Evolutionary conservation across 2,329 filamentous ascomycete genomes (phyloP), one percentile per base, ranked within the genome.

Genomic region (Aphanocladium album): DNA sequence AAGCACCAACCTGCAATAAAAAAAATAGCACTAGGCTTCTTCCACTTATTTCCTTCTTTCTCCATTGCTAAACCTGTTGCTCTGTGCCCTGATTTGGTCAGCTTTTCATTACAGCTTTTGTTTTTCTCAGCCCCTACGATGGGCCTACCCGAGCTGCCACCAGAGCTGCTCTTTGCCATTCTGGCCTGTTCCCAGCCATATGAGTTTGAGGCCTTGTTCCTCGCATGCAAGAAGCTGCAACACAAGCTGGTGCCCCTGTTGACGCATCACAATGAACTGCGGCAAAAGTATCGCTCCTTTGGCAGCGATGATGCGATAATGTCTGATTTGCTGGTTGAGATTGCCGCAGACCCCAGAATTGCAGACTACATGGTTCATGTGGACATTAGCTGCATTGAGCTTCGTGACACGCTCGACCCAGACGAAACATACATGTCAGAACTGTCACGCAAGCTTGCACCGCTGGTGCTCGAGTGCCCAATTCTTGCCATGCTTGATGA

Each of bases 361-460:
- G 53, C 60, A 5, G 7, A 21, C 33, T 61, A 61, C 60, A 61
- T 61, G n/a, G 37, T 61, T 16, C 53, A 61, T 19, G 43, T 57
- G 2, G 21, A 57, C 14, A 19, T 61, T 14, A 16, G n/a, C 5
- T 8, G 8, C 25, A 23, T 45, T 2, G 0, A 23, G 0, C 19
- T 2, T 3, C 53, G 45, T 7, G 21, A 35, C 7, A 3, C 16
- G 2, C 9, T 2, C n/a, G 54, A 46, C n/a, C 12, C 5, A 3
- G 41, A 47, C 16, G 33, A 35, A 12, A 21, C 25, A 12, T 47
- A 37, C 39, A 45, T 37, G 17, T n/a, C 35, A 11, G 11, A 17
- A 35, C 47, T 39, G 43, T 23, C 25, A 3, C 17, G 25, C 3
- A 30, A 17, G 19, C 46, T 61, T 25, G 14, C 3, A 2, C 19